These are phyloP conservation scores for Sphaerulina musiva DNA, from an alignment of 2,329 filamentous ascomycete genomes.

Conservation along the genomic window DNA sequence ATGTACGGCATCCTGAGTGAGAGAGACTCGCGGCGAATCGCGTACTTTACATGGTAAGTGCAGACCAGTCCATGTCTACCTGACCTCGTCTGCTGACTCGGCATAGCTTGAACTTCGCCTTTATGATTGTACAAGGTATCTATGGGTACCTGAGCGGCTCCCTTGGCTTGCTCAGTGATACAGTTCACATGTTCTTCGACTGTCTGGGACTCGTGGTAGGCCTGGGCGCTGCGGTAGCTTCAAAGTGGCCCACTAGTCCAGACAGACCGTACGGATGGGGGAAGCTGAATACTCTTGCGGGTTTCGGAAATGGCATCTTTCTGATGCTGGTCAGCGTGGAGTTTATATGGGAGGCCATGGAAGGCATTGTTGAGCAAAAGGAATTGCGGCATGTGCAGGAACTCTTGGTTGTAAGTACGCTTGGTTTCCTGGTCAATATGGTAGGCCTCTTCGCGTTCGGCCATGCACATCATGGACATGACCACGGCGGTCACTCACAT, in stretches of 20 bases:
- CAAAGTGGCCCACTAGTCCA: constrained; percentile 88
- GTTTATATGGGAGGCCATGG: constrained; percentile 90
- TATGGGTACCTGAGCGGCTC: constrained; percentile 94
- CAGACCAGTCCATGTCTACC: constrained; percentile 4
- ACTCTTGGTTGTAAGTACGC: constrained; percentile 77
- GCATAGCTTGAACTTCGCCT: constrained; percentile 76
- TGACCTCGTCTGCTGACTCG: constrained; percentile 11
- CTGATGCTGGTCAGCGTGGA: constrained; percentile 92
- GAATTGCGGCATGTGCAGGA: constrained; percentile 80
- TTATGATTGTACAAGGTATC: constrained; percentile 90
- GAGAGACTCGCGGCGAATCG: constrained; percentile 87
- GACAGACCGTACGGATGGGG: constrained; percentile 92
- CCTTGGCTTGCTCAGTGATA: constrained; percentile 89
- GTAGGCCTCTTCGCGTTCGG: constrained; percentile 83
- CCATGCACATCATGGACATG: constrained; percentile 46
- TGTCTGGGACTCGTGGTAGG: constrained; percentile 88
- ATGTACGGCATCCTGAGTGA: constrained; percentile 81
- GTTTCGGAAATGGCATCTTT: constrained; percentile 93
- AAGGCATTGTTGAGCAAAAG: constrained; percentile 75
- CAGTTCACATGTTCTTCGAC: constrained; percentile 99
- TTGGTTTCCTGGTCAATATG: constrained; percentile 83
- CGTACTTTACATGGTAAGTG: constrained; percentile 87
- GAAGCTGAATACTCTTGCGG: constrained; percentile 92
- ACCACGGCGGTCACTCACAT: constrained; percentile 33
- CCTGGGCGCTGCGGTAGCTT: constrained; percentile 84